Percentiles rank a stretch among this genome's conserved stretches.
phyloP scores from a whole-genome alignment of 2,329 filamentous ascomycete species.

The Elsinoe batatas region DNA sequence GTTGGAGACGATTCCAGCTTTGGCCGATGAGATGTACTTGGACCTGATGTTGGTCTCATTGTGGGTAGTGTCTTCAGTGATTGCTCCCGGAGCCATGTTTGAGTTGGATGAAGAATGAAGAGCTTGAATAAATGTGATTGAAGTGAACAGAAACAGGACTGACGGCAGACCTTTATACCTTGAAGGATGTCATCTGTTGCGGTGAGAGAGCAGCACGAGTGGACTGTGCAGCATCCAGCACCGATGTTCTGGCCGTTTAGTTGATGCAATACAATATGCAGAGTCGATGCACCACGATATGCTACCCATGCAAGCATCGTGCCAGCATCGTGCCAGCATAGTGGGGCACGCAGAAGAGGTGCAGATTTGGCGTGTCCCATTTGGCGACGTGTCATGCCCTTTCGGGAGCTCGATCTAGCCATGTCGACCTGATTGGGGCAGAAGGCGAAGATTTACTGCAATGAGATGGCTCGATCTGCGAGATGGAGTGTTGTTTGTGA shows the following conservation, averaged over 20 bases:
- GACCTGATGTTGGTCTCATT: slow-evolving; percentile 2
- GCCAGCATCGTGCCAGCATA: background rate
- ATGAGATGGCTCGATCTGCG: too few relatives aligned
- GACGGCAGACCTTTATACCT: background rate
- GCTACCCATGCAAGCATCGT: background rate
- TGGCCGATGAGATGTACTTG: background rate
- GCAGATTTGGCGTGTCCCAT: background rate
- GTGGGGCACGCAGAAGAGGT: background rate
- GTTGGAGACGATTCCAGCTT: background rate
- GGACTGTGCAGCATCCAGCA: background rate
- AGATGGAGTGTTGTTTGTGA: background rate
- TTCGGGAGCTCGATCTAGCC: background rate
- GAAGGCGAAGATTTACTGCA: background rate
- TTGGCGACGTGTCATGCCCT: background rate
- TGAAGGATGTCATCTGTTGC: background rate
- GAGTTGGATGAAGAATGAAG: too few relatives aligned
- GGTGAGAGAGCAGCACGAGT: background rate
- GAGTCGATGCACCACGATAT: background rate
- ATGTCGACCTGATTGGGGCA: background rate
- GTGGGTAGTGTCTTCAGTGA: background rate
- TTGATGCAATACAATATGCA: background rate
- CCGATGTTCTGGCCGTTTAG: background rate
- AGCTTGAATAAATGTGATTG: background rate
- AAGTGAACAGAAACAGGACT: background rate
- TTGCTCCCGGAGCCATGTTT: background rate